phyloP scores from a whole-genome alignment of 164 flowering plant genomes.

The Nelumbo lutea region DNA sequence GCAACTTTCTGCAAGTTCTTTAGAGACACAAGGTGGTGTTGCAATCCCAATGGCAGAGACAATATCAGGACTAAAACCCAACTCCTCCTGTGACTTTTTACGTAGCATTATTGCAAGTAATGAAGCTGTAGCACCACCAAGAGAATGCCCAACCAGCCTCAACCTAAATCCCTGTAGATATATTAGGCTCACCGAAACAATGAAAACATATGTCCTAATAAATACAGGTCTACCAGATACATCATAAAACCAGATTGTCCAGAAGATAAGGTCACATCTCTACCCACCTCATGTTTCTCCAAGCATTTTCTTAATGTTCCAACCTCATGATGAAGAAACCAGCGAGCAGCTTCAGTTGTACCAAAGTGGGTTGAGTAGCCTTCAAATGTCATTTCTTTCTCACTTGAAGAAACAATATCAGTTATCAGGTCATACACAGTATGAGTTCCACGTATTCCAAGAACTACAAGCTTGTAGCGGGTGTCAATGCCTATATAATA shows the following conservation, averaged over 20 bases:
- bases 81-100: slow-evolving; percentile 45
- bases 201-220: not conserved
- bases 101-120: slow-evolving; percentile 77
- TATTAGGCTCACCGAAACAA: slow-evolving; percentile 29
- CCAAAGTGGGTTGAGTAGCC: slow-evolving; percentile 95
- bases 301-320: slow-evolving; percentile 67
- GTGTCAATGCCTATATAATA: slow-evolving; percentile 81
- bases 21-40: slow-evolving; percentile 82
- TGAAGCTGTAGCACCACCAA: slow-evolving; percentile 82
- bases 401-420: slow-evolving; percentile 72
- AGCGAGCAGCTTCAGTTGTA: slow-evolving; percentile 90
- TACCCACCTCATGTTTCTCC: slow-evolving; percentile 62
- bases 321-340: slow-evolving; percentile 84
- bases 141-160: slow-evolving; percentile 88
- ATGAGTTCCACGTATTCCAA: slow-evolving; percentile 95
- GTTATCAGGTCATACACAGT: slow-evolving; percentile 85
- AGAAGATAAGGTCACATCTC: slow-evolving; percentile 1
- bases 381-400: slow-evolving; percentile 68
- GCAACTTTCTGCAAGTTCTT: slow-evolving; percentile 80
- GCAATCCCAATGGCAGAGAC: slow-evolving; percentile 73
- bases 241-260: not conserved
- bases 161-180: slow-evolving; percentile 77
- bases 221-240: not conserved
- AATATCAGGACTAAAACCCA: slow-evolving; percentile 69
- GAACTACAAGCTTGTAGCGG: slow-evolving; percentile 64